phyloP scores from a whole-genome alignment of 2,329 filamentous ascomycete species.

The Cercospora sesami region DNA sequence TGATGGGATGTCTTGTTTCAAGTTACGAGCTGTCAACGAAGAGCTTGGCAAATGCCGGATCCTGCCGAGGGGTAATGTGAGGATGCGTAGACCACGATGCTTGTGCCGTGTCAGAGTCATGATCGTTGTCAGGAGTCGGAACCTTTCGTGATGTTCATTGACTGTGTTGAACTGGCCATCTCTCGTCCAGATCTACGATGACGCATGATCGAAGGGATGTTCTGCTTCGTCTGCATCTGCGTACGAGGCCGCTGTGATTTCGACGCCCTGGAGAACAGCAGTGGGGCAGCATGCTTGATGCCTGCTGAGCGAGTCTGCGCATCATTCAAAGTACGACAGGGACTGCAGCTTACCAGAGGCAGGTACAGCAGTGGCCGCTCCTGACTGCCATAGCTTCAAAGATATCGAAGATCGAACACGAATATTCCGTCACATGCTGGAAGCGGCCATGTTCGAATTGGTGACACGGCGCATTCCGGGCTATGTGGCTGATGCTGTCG shows the following conservation, averaged over 20 bases:
- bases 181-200: not conserved
- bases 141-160: not conserved
- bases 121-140: not conserved
- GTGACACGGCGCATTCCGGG: not conserved
- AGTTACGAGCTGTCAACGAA: not conserved
- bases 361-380: not conserved
- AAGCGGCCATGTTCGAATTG: not conserved
- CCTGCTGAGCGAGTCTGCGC: not conserved
- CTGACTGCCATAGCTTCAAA: not conserved
- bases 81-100: not conserved
- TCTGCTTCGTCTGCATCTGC: not conserved
- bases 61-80: not conserved
- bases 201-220: not conserved
- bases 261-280: not conserved
- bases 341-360: not conserved
- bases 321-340: not conserved
- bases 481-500: not conserved
- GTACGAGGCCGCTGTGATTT: not conserved
- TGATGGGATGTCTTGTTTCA: not conserved
- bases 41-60: not conserved
- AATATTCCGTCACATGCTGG: not conserved
- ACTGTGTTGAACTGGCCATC: not conserved
- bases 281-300: not conserved
- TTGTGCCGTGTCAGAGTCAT: not conserved
- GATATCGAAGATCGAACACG: not conserved